Conservation (phyloP, 164 flowering plant species). For the Brasenia schreberi region DNA sequence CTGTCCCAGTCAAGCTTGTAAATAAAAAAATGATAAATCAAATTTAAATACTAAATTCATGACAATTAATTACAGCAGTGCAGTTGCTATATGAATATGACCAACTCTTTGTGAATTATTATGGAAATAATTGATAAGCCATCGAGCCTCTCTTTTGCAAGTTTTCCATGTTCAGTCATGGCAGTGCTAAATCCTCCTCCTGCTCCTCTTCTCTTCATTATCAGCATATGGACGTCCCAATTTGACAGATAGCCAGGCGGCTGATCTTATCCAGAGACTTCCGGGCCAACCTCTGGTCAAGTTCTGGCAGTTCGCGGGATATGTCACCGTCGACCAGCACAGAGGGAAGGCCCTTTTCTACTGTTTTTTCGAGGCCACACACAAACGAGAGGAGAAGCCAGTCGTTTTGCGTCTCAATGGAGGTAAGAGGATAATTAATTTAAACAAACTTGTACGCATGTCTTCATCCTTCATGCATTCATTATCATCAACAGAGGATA, state of each 20-base stretch:
- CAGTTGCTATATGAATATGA: no score
- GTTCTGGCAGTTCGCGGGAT: slow-evolving; percentile 48
- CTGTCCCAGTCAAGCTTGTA: no score
- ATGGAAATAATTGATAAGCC: no score
- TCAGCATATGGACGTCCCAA: not conserved
- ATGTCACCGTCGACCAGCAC: slow-evolving; percentile 32
- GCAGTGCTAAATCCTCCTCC: no score
- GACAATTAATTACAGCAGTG: no score
- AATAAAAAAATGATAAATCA: no score
- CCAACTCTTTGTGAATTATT: no score
- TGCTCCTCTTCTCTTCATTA: not conserved
- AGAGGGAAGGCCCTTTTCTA: slow-evolving; percentile 58
- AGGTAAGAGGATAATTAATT: no score
- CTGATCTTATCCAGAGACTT: slow-evolving; percentile 28
- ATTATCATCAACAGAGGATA: not conserved
- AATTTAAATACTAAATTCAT: no score
- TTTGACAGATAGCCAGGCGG: slow-evolving; percentile 17
- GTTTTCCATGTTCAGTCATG: no score
- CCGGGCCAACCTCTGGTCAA: slow-evolving; percentile 52
- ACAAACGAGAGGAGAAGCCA: slow-evolving; percentile 31
- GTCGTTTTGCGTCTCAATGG: slow-evolving; percentile 61
- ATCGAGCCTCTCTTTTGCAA: no score
- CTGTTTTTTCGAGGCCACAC: slow-evolving; percentile 56
- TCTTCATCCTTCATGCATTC: not conserved
- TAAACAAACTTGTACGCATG: no score